Evolutionary conservation across 768 basidiomycete species (phyloP).

Genomic region (Lactarius psammicola): DNA sequence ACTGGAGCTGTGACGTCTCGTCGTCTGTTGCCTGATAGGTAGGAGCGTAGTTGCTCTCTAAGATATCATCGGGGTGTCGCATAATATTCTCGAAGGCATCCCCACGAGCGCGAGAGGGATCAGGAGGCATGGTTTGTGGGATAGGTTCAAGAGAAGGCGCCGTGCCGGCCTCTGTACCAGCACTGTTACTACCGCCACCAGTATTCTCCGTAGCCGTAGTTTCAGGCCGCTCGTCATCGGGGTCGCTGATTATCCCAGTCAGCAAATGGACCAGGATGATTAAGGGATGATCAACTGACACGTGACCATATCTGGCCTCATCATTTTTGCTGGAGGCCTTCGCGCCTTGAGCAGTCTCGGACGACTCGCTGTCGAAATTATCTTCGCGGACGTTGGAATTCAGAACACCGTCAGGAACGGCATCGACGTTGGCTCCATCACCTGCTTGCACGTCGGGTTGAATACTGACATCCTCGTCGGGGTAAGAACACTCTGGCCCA

Average conservation of each 20-base stretch:
- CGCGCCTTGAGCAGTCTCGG: slow-evolving; percentile 14
- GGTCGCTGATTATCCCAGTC: slow-evolving; percentile 3
- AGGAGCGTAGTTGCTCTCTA: slow-evolving; percentile 43
- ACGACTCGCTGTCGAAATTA: slow-evolving; percentile 11
- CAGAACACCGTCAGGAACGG: slow-evolving; percentile 5
- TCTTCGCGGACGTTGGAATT: slow-evolving; percentile 12
- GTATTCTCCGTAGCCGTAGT: slow-evolving; percentile 9
- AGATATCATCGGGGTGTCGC: slow-evolving; percentile 81
- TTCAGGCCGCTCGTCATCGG: slow-evolving; percentile 6
- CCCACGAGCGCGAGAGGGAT: slow-evolving; percentile 76
- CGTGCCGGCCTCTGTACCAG: slow-evolving; percentile 48
- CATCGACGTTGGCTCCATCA: slow-evolving; percentile 28
- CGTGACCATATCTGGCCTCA: background rate
- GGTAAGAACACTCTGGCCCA: slow-evolving; percentile 43
- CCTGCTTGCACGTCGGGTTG: slow-evolving; percentile 41
- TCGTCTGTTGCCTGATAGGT: slow-evolving; percentile 35
- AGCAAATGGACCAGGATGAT: background rate
- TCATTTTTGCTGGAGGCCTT: slow-evolving; percentile 17
- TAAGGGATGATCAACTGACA: slow-evolving; percentile 8
- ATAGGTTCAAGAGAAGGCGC: slow-evolving; percentile 39
- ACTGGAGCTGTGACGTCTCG: slow-evolving; percentile 64
- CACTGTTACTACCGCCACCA: slow-evolving; percentile 34
- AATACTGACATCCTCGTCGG: slow-evolving; percentile 41
- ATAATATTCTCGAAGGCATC: slow-evolving; percentile 81
- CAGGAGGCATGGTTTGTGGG: slow-evolving; percentile 31